Conservation (phyloP, 2,329 filamentous ascomycete genomes). For the Colletotrichum cordylinicola region DNA sequence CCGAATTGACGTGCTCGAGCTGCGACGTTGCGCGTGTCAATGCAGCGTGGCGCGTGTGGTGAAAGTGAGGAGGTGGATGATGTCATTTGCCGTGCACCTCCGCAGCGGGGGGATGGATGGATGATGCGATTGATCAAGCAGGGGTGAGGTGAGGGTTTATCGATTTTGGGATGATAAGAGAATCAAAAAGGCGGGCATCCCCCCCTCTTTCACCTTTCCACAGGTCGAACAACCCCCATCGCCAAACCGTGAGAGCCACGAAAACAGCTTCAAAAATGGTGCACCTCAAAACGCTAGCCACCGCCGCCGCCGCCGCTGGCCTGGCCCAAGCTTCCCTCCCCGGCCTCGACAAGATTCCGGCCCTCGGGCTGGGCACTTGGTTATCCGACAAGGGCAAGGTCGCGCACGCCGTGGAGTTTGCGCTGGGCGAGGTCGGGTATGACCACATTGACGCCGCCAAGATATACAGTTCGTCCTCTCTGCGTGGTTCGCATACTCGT, state of each 20-base stretch:
- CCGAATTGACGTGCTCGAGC: neutral
- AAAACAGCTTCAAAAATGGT: neutral
- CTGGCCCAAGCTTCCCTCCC: conserved; percentile 6
- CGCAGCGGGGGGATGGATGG: neutral
- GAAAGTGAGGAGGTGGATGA: conserved; percentile 18
- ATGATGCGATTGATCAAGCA: conserved; percentile 4
- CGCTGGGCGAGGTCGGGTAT: conserved; percentile 51
- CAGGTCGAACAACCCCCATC: accelerated
- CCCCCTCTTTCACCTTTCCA: accelerated
- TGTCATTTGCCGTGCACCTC: conserved; percentile 8
- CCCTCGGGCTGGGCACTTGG: conserved; percentile 58
- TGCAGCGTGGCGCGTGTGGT: neutral
- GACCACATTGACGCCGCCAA: conserved; percentile 61
- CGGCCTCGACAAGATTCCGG: neutral
- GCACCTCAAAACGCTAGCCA: neutral
- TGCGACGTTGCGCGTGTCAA: conserved; percentile 11
- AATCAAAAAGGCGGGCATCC: neutral
- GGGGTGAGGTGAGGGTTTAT: neutral
- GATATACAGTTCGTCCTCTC: conserved; percentile 47
- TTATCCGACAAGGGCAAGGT: conserved; percentile 66
- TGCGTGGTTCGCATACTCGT: no score
- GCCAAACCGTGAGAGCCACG: neutral
- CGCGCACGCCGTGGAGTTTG: conserved; percentile 61
- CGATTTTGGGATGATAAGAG: neutral
- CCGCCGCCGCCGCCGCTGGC: neutral